Conservation (phyloP, 345 rosid species). For the Aurinia saxatilis region DNA sequence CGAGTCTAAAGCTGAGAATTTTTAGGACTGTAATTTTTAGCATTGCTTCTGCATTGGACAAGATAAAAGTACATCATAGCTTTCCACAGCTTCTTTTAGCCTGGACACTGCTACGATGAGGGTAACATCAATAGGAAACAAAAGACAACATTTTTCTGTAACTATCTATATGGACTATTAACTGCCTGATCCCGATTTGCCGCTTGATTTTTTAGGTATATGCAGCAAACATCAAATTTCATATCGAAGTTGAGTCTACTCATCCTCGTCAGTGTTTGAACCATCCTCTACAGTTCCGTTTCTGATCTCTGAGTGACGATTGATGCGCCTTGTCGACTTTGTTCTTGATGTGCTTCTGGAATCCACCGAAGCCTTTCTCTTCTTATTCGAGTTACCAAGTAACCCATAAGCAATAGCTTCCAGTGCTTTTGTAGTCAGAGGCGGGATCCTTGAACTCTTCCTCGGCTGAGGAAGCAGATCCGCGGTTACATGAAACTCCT, state of each 20-base stretch:
- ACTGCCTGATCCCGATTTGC: slow-evolving; percentile 3
- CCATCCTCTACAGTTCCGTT: slow-evolving; percentile 23
- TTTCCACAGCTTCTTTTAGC: slow-evolving; percentile 11
- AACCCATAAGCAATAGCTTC: slow-evolving; percentile 58
- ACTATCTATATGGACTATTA: slow-evolving; percentile 19
- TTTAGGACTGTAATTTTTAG: slow-evolving; percentile 13
- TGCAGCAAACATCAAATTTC: background rate
- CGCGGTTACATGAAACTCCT: slow-evolving; percentile 2
- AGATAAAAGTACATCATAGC: slow-evolving; percentile 1
- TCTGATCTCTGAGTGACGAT: slow-evolving; percentile 20
- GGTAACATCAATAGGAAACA: slow-evolving; percentile 3
- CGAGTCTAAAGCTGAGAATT: slow-evolving; percentile 8
- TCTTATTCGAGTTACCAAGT: slow-evolving; percentile 38
- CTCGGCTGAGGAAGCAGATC: slow-evolving; percentile 34
- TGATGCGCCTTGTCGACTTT: slow-evolving; percentile 35
- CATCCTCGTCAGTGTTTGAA: slow-evolving; percentile 20
- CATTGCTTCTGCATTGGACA: background rate
- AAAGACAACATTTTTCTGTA: slow-evolving; percentile 12
- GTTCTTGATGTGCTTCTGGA: slow-evolving; percentile 22
- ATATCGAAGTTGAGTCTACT: background rate
- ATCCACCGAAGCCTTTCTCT: slow-evolving; percentile 36
- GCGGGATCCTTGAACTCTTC: slow-evolving; percentile 50
- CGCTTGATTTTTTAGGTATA: background rate
- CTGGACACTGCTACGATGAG: slow-evolving; percentile 1
- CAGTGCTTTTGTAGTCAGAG: slow-evolving; percentile 45